Base-by-base conservation (phyloP, 345 rosid genomes). In the Physaria fendleri region DNA sequence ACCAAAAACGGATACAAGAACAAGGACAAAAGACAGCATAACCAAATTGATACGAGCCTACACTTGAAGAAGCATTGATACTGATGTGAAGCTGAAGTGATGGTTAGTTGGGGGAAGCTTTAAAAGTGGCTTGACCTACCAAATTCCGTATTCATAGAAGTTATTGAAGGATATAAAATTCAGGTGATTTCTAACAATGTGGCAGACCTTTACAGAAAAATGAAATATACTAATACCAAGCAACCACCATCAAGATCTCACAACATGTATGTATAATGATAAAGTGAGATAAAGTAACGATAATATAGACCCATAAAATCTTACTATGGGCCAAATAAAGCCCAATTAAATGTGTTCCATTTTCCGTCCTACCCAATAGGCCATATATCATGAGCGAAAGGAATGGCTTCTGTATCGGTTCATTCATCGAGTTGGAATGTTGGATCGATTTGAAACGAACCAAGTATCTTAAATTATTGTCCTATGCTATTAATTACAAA, bases 101-200 rank as follows among this genome's bases (percentile, higher is more conserved):
- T 85, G 1, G 80, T 75, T 65, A 82, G 85, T 51, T 85, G 90
- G 67, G 67, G 85, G 50, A 76, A 84, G 81, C 77, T 72, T 72
- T 49, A 80, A 85, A 71, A 92, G 80, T 38, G 77, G 77, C 84
- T 61, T 81, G 81, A 41, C 83, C 90, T 81, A 57, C 71, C 72
- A 44, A 69, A 42, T 58, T 46, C 42, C 57, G 62, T 29, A 37
- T 41, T 49, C 55, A 59, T 6, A 48, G 39, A 66, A 67, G 67
- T 44, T 25, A 16, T 46, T 5, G 9, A 41, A 41, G 13, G 29
- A 59, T 57, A 20, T 9, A 24, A 8, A 8, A 9, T 16, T 55
- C 64, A 62, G 64, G 69, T 70, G 69, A 53, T 68, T 60, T 27
- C 61, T 60, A 37, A 35, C 35, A 42, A 34, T n/a, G 45, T 14